Conservation (phyloP, 2,329 filamentous ascomycete genomes). For the Aciculosporium take region DNA sequence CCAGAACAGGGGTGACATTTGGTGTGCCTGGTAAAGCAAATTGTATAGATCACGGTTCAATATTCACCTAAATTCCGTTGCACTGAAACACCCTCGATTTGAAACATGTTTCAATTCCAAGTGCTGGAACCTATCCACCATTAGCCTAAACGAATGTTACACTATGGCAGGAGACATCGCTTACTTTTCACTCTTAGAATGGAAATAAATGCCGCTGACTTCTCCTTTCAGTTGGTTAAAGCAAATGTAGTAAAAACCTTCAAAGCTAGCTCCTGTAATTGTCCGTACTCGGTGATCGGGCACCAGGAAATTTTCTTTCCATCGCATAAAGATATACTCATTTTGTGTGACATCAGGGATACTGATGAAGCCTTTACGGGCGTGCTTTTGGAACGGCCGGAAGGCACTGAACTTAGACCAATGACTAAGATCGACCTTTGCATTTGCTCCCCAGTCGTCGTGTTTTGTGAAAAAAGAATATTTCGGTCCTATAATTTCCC, state of each 20-base stretch:
- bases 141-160: background rate
- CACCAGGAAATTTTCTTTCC: slow-evolving; percentile 97
- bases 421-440: slow-evolving; percentile 83
- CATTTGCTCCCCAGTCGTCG: slow-evolving; percentile 77
- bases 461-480: slow-evolving; percentile 89
- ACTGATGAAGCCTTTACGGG: slow-evolving; percentile 38
- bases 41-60: background rate
- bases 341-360: slow-evolving; percentile 60
- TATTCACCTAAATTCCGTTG: slow-evolving; percentile 59
- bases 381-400: slow-evolving; percentile 52
- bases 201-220: slow-evolving; percentile 92
- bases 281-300: slow-evolving; percentile 85
- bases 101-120: slow-evolving; percentile 80
- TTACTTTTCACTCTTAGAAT: slow-evolving; percentile 94
- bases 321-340: slow-evolving; percentile 94
- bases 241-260: slow-evolving; percentile 98
- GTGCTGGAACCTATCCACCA: slow-evolving; percentile 62
- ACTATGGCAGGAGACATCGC: slow-evolving; percentile 19
- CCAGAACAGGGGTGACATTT: background rate
- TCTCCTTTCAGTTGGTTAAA: slow-evolving; percentile 84
- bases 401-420: slow-evolving; percentile 87
- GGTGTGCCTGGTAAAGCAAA: background rate
- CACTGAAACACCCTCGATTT: slow-evolving; percentile 68
- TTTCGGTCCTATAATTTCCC: slow-evolving; percentile 90
- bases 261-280: slow-evolving; percentile 89